A percentile compares a stretch with the other conserved stretches of the same genome.
Conservation (phyloP, 192 early-diverging fungal genomes). For the Coemansia sp. region DNA sequence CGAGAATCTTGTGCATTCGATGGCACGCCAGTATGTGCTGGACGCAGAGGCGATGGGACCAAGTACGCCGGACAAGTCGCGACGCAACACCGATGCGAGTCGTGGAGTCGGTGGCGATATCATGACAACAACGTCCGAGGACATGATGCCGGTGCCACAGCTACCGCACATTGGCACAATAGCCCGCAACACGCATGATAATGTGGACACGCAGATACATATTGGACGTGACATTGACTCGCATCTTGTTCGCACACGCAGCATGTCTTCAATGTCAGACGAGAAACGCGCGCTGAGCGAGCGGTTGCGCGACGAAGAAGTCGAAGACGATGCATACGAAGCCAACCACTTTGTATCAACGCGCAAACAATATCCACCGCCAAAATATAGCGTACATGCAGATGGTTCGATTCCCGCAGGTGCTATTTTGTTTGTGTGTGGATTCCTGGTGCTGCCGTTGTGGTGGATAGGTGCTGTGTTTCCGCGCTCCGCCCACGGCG, state of each 20-base stretch:
- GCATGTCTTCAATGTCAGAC: conserved; percentile 2
- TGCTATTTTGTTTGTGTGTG: conserved; percentile 38
- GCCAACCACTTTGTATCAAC: conserved; percentile 41
- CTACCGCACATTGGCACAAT: conserved; percentile 5
- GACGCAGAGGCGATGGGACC: conserved; percentile 46
- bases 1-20: conserved; percentile 29
- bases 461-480: conserved; percentile 54
- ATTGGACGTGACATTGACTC: conserved; percentile 20
- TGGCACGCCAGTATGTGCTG: conserved; percentile 43
- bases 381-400: conserved; percentile 24
- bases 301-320: conserved; percentile 39
- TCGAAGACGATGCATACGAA: conserved; percentile 51
- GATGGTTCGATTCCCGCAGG: conserved; percentile 30
- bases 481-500: conserved; percentile 19
- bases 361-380: conserved; percentile 38
- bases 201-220: too few relatives aligned
- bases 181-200: too few relatives aligned
- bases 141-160: conserved; percentile 18
- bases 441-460: conserved; percentile 47
- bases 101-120: conserved; percentile 12
- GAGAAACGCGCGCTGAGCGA: conserved; percentile 22
- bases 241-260: background rate
- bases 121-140: conserved; percentile 22
- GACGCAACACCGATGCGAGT: conserved; percentile 31
- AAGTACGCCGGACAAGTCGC: conserved; percentile 28